phyloP scores from a whole-genome alignment of 139 green algal species.

The Chlorella sp. region DNA sequence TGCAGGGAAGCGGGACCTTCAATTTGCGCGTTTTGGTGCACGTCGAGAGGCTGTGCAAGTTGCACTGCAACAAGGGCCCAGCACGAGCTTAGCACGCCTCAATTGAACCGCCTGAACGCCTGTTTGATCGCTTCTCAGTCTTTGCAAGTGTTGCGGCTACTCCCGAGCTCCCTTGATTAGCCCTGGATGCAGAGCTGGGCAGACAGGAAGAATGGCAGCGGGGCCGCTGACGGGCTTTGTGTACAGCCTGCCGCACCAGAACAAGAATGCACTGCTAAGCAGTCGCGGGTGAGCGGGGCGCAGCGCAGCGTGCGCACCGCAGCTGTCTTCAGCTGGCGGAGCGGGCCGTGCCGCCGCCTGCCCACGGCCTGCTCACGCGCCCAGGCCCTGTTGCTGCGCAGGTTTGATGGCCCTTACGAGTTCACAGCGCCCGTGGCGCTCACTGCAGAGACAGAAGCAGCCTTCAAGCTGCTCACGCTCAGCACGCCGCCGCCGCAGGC shows the following conservation, averaged over 20 bases:
- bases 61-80: too few relatives aligned
- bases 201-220: neutral
- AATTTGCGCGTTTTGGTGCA: too few relatives aligned
- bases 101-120: too few relatives aligned
- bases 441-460: conserved; percentile 6
- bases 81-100: too few relatives aligned
- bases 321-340: neutral
- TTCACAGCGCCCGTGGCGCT: neutral
- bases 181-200: too few relatives aligned
- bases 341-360: neutral
- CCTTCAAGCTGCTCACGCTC: conserved; percentile 20
- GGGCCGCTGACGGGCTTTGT: conserved; percentile 1
- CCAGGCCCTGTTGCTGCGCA: neutral
- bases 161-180: too few relatives aligned
- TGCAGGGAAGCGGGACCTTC: too few relatives aligned
- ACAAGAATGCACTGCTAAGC: neutral
- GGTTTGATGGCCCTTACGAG: neutral
- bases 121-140: too few relatives aligned
- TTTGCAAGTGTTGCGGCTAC: too few relatives aligned
- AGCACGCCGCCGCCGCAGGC: conserved; percentile 1
- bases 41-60: too few relatives aligned
- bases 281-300: neutral
- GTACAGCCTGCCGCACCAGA: conserved; percentile 4
- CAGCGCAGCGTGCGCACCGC: too few relatives aligned
- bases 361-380: neutral